Evolutionary conservation across 2,329 filamentous ascomycete genomes (phyloP).

Genomic region (Monilinia fructicola): DNA sequence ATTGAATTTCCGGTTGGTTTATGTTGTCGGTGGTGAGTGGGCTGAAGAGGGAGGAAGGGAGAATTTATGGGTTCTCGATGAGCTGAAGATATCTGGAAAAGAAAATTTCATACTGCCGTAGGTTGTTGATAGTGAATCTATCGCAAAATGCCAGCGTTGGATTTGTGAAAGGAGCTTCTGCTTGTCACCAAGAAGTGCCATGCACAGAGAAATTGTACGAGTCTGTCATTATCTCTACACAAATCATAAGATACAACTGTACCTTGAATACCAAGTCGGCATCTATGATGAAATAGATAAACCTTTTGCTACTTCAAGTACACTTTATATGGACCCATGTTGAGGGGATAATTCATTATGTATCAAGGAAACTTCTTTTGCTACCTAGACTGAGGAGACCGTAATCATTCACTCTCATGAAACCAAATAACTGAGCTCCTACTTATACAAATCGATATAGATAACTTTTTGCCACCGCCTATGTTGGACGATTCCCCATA

Average conservation of each 20-base stretch:
- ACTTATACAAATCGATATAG: not conserved
- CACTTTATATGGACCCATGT: too few relatives aligned
- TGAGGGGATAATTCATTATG: not conserved
- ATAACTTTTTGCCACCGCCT: not conserved
- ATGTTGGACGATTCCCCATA: too few relatives aligned
- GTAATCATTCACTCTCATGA: not conserved
- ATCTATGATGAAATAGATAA: too few relatives aligned
- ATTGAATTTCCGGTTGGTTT: not conserved
- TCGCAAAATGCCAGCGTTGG: too few relatives aligned
- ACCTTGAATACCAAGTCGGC: accelerated
- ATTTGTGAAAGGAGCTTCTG: not conserved
- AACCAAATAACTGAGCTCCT: not conserved
- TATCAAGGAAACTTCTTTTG: not conserved
- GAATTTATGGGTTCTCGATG: not conserved
- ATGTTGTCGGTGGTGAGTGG: not conserved
- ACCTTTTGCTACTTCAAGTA: not conserved
- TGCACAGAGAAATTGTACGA: not conserved
- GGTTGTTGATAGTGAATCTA: not conserved
- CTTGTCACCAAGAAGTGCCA: not conserved
- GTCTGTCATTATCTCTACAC: not conserved
- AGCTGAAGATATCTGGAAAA: not conserved
- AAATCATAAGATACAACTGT: too few relatives aligned
- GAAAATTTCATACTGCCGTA: too few relatives aligned
- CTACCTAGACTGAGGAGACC: not conserved
- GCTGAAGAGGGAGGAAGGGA: not conserved